Evolutionary conservation across 805 yeast species (phyloP).

Genomic region (Barnettozyma californica): DNA sequence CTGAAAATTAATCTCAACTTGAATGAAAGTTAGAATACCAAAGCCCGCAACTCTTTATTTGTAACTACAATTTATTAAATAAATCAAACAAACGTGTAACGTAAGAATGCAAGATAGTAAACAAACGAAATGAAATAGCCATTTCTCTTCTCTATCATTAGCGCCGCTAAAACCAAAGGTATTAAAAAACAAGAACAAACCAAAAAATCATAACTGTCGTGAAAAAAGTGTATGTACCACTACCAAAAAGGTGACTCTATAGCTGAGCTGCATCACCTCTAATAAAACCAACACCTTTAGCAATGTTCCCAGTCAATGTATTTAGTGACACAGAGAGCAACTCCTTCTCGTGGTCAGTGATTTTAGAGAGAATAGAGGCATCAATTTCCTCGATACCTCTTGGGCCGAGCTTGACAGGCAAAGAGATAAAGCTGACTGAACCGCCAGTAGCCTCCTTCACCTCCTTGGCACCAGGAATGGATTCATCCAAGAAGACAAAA

Average conservation of each 20-base stretch:
- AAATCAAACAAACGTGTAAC: neutral
- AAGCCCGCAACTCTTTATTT: too few species aligned
- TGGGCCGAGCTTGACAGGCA: slow-evolving; percentile 22
- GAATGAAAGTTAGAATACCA: too few species aligned
- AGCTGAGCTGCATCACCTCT: slow-evolving; percentile 11
- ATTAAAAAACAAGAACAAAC: neutral
- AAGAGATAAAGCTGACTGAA: slow-evolving; percentile 18
- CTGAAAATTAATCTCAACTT: too few species aligned
- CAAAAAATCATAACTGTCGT: neutral
- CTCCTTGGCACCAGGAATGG: slow-evolving; percentile 20
- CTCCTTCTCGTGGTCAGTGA: slow-evolving; percentile 19
- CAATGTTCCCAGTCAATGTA: slow-evolving; percentile 20
- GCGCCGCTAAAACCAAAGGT: neutral
- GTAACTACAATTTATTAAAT: too few species aligned
- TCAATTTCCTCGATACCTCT: slow-evolving; percentile 22
- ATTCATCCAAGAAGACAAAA: slow-evolving; percentile 48
- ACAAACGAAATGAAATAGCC: neutral
- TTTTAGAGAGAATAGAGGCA: slow-evolving; percentile 17
- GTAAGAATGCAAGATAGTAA: neutral
- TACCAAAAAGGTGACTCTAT: neutral
- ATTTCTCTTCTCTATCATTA: neutral
- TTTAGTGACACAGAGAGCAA: slow-evolving; percentile 17
- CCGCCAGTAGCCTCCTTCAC: slow-evolving; percentile 8
- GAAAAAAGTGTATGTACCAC: neutral
- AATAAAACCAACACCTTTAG: slow-evolving; percentile 24